Base-by-base conservation (phyloP, 768 basidiomycete genomes). In the Cystofilobasidium ferigula region DNA sequence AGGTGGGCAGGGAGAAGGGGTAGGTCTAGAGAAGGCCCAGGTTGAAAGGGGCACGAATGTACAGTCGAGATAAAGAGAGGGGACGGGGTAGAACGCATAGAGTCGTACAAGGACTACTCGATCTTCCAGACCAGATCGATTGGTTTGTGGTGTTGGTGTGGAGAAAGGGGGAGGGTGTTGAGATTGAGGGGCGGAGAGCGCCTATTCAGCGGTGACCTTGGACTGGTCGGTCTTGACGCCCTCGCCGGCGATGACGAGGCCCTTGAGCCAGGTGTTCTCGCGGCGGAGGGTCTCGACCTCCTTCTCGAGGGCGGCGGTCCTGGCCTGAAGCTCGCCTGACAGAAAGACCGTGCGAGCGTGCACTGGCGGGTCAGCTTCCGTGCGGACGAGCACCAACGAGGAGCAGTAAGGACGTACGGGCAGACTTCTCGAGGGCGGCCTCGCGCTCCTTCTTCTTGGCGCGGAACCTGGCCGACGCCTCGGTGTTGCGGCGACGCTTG, bases 361-460 rank as follows among this genome's bases (percentile, higher is more conserved):
- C 14, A 12, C 30, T n/a, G n/a, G 26, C 28, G 6, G 24, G 61
- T 58, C 57, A 58, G 53, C 12, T 13, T 10, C 18, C 24, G 24
- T 32, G 32, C 3, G 51, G 42, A 9, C 40, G 40, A 54, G 22
- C 16, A 28, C 22, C 51, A n/a, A 22, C 3, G 34, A 22, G 30
- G 38, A 36, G 48, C 10, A 12, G 24, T 28, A 28, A 20, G 28
- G 35, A 62, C 67, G 34, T 1, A 68, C 67, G 90, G 20, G 87
- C 84, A 71, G 84, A 85, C 48, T 80, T 82, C 77, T 94, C 92
- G 26, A 94, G 79, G 20, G 92, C 91, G 2, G 84, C 86, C 78
- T 95, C 92, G 18, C 92, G 81, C 77, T 93, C 89, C 80, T 95
- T 95, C 81, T 95, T 95, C 82, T 94, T 95, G 73, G 90, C 77